Percentiles rank a stretch among this genome's conserved stretches.
These are phyloP conservation scores for Neonothopanus nambi DNA, from an alignment of 1,284 basidiomycete genomes.

Conservation along the genomic window DNA sequence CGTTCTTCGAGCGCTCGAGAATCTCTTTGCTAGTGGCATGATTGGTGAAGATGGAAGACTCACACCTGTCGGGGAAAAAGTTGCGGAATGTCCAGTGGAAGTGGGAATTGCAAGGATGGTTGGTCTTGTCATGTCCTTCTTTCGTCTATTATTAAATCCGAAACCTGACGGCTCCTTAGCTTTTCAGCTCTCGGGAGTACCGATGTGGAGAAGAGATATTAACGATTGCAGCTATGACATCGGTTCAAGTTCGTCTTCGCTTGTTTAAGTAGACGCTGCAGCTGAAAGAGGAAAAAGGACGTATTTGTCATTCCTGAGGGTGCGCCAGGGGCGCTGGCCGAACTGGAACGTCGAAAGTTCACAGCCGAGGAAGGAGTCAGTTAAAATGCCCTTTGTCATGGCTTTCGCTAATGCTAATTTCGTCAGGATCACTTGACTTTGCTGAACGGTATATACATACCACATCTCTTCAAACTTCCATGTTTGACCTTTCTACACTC, in stretches of 20 bases:
- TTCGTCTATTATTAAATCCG: slow-evolving; percentile 10
- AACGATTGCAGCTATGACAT: slow-evolving; percentile 94
- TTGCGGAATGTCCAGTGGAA: slow-evolving; percentile 79
- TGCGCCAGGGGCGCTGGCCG: slow-evolving; percentile 79
- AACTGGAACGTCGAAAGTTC: slow-evolving; percentile 91
- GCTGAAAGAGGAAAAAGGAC: slow-evolving; percentile 52
- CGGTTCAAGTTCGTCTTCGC: slow-evolving; percentile 65
- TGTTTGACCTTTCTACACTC: slow-evolving; percentile 7
- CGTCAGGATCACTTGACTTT: slow-evolving; percentile 88
- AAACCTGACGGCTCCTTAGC: slow-evolving; percentile 45
- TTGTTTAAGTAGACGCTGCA: not conserved
- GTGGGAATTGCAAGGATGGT: slow-evolving; percentile 79
- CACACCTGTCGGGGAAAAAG: slow-evolving; percentile 66
- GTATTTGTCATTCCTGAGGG: slow-evolving; percentile 87
- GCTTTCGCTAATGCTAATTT: slow-evolving; percentile 11
- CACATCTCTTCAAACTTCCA: slow-evolving; percentile 9
- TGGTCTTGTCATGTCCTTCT: slow-evolving; percentile 16
- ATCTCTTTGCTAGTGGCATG: slow-evolving; percentile 69
- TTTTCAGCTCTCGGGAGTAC: slow-evolving; percentile 83
- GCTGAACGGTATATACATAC: slow-evolving; percentile 68
- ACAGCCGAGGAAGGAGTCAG: slow-evolving; percentile 94
- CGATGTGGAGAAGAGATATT: slow-evolving; percentile 92
- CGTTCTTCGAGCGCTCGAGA: slow-evolving; percentile 82
- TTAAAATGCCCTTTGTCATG: slow-evolving; percentile 10
- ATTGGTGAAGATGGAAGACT: slow-evolving; percentile 67